These are phyloP conservation scores for Draba incana DNA, from an alignment of 345 rosid species.

Conservation along the genomic window DNA sequence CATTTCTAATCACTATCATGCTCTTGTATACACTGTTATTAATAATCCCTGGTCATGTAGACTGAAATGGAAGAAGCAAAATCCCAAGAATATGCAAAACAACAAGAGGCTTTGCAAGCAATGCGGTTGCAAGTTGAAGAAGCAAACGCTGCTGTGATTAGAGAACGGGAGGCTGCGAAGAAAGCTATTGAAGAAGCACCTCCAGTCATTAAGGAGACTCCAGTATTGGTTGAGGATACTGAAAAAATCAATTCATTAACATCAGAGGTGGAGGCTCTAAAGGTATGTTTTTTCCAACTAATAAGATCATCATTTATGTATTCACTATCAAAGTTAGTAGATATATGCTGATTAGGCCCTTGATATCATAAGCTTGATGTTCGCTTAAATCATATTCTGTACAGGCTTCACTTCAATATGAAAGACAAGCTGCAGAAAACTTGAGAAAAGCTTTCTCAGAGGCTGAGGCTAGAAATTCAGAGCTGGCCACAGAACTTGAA, in stretches of 20 bases:
- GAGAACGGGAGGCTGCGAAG: conserved; percentile 86
- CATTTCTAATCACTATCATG: conserved; percentile 24
- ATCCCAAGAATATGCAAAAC: conserved; percentile 84
- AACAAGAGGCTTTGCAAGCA: conserved; percentile 76
- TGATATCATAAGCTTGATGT: background rate
- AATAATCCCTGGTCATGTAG: conserved; percentile 45
- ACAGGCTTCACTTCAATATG: conserved; percentile 75
- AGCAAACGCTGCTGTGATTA: conserved; percentile 75
- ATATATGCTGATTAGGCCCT: conserved; percentile 1
- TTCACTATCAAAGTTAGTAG: background rate
- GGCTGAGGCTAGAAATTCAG: conserved; percentile 70
- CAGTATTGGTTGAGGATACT: conserved; percentile 89
- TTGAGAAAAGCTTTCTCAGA: conserved; percentile 60
- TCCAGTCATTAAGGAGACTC: conserved; percentile 92
- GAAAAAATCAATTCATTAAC: conserved; percentile 72
- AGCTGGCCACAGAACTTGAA: conserved; percentile 77
- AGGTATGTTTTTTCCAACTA: conserved; percentile 53
- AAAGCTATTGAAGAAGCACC: conserved; percentile 99
- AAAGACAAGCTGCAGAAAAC: conserved; percentile 65
- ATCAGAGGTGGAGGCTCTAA: conserved; percentile 78
- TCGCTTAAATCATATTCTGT: conserved; percentile 1
- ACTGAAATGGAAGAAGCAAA: conserved; percentile 95
- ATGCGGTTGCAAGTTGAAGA: conserved; percentile 86
- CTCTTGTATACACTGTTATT: conserved; percentile 4
- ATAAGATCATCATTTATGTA: background rate